phyloP scores from a whole-genome alignment of 1,284 basidiomycete species.

The Sphagnurus paluster region DNA sequence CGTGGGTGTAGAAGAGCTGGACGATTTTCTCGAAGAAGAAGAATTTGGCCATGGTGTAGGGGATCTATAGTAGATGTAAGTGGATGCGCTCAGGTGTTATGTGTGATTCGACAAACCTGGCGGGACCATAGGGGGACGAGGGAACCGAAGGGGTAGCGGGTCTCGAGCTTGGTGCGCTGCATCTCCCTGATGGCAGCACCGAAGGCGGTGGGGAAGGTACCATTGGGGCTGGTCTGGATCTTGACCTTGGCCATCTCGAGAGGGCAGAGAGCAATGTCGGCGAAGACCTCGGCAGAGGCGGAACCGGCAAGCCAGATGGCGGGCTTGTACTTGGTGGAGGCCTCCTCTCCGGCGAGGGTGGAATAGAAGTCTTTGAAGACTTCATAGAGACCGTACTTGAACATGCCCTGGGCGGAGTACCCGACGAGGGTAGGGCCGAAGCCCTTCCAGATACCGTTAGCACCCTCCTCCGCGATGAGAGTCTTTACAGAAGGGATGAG shows the following conservation, averaged over 20 bases:
- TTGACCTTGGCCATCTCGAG: conserved; percentile 86
- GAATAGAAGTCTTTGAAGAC: conserved; percentile 92
- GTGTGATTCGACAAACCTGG: conserved; percentile 57
- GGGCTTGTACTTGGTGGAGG: conserved; percentile 86
- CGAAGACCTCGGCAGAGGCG: conserved; percentile 93
- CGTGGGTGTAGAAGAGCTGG: conserved; percentile 72
- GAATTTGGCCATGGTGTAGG: conserved; percentile 89
- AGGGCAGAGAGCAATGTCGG: conserved; percentile 85
- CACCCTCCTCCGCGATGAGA: conserved; percentile 82
- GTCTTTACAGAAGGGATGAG: conserved; percentile 73
- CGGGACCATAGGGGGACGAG: conserved; percentile 82
- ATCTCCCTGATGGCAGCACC: conserved; percentile 70
- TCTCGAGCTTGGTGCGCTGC: conserved; percentile 60
- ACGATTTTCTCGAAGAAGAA: conserved; percentile 84
- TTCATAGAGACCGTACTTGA: conserved; percentile 97
- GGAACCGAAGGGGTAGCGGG: conserved; percentile 80
- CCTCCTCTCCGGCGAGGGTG: conserved; percentile 84
- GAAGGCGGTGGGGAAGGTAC: conserved; percentile 75
- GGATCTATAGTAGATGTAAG: no score
- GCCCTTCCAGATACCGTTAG: conserved; percentile 90
- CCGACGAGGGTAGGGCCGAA: conserved; percentile 91
- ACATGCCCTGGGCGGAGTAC: conserved; percentile 94
- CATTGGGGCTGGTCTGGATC: conserved; percentile 73
- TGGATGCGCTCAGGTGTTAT: no score
- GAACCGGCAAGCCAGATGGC: conserved; percentile 94